These are phyloP conservation scores for Cenchrus fungigraminus DNA, from an alignment of 176 grass and related monocot genomes.

Conservation along the genomic window DNA sequence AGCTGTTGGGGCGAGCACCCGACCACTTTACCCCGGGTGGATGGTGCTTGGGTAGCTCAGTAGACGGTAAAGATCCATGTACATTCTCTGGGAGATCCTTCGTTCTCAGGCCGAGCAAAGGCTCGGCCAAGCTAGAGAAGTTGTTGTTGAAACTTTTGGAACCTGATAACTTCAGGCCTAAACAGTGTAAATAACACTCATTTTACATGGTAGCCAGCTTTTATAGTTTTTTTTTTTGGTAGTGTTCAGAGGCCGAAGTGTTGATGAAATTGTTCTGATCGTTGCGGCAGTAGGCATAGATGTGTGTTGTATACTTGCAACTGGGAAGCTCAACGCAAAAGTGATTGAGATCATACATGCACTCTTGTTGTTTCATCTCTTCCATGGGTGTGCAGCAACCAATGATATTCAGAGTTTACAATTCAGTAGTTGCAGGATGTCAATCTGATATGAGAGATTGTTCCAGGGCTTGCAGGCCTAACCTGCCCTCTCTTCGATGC, in stretches of 20 bases:
- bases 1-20: constrained; percentile 54
- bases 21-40: constrained; percentile 70
- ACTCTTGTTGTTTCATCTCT: not conserved
- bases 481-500: not conserved
- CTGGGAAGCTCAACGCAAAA: constrained; percentile 41
- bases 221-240: constrained; percentile 14
- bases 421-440: not conserved
- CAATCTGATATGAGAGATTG: not conserved
- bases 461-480: not conserved
- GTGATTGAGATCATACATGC: constrained; percentile 34
- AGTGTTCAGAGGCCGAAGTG: constrained; percentile 25
- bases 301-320: constrained; percentile 38
- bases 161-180: constrained; percentile 85
- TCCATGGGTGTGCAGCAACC: not conserved
- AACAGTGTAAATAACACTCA: constrained; percentile 86
- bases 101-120: constrained; percentile 55
- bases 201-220: constrained; percentile 47
- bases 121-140: constrained; percentile 72
- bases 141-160: constrained; percentile 76
- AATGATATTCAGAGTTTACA: not conserved
- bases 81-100: constrained; percentile 55
- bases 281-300: constrained; percentile 26
- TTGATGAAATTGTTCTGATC: constrained; percentile 18
- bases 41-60: constrained; percentile 73
- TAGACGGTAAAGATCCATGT: constrained; percentile 67